A percentile compares a stretch with the other conserved stretches of the same genome.
Evolutionary conservation across 2,329 filamentous ascomycete species (phyloP).

Genomic region (Ophiostoma populinum): DNA sequence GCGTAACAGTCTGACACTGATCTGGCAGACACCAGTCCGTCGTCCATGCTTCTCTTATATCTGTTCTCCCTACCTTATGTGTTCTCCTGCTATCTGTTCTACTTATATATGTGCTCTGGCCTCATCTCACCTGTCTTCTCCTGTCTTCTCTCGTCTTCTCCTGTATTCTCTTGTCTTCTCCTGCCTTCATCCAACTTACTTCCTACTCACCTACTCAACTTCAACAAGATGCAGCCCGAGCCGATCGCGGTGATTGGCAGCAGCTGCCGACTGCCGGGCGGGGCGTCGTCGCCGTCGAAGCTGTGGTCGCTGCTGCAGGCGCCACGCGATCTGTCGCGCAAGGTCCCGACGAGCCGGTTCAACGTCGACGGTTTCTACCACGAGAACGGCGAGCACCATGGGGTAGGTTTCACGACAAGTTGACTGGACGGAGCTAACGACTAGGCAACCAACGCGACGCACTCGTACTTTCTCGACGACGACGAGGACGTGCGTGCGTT

Average conservation of each 20-base stretch:
- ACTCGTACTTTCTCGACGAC: conserved; percentile 18
- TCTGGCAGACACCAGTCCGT: too few relatives aligned
- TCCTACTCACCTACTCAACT: background rate
- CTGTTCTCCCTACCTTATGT: too few relatives aligned
- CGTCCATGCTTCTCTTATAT: too few relatives aligned
- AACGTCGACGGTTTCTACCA: conserved; percentile 8
- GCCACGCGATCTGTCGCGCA: conserved; percentile 1
- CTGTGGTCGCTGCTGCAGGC: conserved; percentile 9
- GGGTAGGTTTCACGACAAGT: too few relatives aligned
- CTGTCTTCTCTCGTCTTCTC: background rate
- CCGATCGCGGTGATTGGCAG: conserved; percentile 11
- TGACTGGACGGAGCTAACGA: background rate
- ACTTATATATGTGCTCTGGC: too few relatives aligned
- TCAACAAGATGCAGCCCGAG: conserved; percentile 5
- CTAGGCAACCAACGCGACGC: conserved; percentile 4
- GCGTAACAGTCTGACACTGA: too few relatives aligned
- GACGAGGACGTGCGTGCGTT: conserved; percentile 16
- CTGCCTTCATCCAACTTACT: background rate
- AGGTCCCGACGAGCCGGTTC: conserved; percentile 9
- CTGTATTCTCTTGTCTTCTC: background rate
- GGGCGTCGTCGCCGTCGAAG: conserved; percentile 7
- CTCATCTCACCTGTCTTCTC: too few relatives aligned
- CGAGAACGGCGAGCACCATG: conserved; percentile 7
- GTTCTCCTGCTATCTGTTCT: too few relatives aligned
- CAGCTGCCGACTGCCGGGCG: conserved; percentile 10